These are phyloP conservation scores for Fomitopsis serialis DNA, from an alignment of 768 basidiomycete species.

Conservation along the genomic window DNA sequence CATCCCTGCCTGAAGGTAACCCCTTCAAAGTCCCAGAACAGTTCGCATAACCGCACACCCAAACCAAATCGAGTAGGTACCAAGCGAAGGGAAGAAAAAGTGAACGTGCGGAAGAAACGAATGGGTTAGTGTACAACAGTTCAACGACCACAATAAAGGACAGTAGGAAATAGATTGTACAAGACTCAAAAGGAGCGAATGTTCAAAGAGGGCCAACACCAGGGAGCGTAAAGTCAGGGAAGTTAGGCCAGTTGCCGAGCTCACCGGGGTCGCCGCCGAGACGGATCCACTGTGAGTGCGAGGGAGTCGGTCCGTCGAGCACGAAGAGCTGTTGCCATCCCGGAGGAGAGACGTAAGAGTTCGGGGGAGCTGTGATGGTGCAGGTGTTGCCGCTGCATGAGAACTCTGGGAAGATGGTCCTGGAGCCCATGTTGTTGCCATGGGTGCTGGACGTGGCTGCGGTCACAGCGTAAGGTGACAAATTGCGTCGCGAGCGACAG, in stretches of 20 bases:
- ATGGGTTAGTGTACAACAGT: too few species aligned
- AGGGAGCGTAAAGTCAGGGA: conserved; percentile 62
- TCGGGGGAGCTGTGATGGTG: conserved; percentile 74
- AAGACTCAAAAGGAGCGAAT: background rate
- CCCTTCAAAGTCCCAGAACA: too few species aligned
- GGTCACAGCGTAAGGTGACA: background rate
- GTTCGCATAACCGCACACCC: too few species aligned
- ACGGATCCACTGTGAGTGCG: conserved; percentile 67
- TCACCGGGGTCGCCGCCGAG: conserved; percentile 71
- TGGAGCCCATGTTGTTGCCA: conserved; percentile 71
- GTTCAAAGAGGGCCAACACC: conserved; percentile 35
- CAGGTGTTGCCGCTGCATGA: conserved; percentile 64
- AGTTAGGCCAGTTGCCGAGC: conserved; percentile 70
- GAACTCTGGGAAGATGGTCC: conserved; percentile 71
- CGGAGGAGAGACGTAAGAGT: conserved; percentile 61
- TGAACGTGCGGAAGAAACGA: too few species aligned
- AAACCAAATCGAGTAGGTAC: too few species aligned
- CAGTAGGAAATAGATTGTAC: too few species aligned
- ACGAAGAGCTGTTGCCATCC: conserved; percentile 77
- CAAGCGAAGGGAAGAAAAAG: too few species aligned
- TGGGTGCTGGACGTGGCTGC: conserved; percentile 71
- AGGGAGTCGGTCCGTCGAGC: conserved; percentile 75
- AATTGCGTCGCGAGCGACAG: background rate
- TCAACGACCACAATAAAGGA: too few species aligned
- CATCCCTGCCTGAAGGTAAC: too few species aligned